Evolutionary conservation across 306 rosid species (phyloP), one percentile per base, ranked within the genome.

Genomic region (Lotus japonicus): DNA sequence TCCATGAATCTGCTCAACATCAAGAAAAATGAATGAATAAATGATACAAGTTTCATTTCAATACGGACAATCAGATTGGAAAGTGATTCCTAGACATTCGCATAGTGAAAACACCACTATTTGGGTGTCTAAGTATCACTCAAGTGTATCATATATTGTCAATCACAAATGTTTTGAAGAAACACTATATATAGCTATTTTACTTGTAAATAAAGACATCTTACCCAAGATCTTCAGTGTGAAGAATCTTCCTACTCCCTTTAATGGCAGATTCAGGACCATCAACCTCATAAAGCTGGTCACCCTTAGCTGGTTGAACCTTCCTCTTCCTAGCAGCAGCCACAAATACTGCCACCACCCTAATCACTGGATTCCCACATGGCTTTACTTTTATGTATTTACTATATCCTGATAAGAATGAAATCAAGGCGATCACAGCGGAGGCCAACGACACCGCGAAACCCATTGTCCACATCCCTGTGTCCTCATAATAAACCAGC

Each of bases 191-290:
- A 26, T 26, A 31, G 5, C 0, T 26, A 4, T 26, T 26, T 2
- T 26, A 26, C 33, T 26, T 26, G 33, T 31, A 31, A 5, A 6
- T 31, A 2, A 5, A 1, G 36, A 5, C 7, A 31, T 3, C 33
- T 11, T 64, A 81, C 89, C 36, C 6, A 16, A 83, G 68, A 42
- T 72, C 76, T 0, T 72, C 7, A 50, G 82, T 80, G 68, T 85
- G 87, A 5, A 17, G 53, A 51, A 85, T 85, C 85, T 85, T 85
- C 28, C 90, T 72, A 31, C 85, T 80, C 14, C 90, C 90, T 77
- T 75, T 80, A 10, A 85, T 85, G 55, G 90, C 85, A 56, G 90
- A 85, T 2, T 68, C 64, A 0, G 36, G 42, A 10, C 90, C 90
- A 8, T 74, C 80, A n/a, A 85, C 71, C 69, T 85, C 90, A 41